phyloP scores from a whole-genome alignment of 306 rosid species.

The Castanea sativa region DNA sequence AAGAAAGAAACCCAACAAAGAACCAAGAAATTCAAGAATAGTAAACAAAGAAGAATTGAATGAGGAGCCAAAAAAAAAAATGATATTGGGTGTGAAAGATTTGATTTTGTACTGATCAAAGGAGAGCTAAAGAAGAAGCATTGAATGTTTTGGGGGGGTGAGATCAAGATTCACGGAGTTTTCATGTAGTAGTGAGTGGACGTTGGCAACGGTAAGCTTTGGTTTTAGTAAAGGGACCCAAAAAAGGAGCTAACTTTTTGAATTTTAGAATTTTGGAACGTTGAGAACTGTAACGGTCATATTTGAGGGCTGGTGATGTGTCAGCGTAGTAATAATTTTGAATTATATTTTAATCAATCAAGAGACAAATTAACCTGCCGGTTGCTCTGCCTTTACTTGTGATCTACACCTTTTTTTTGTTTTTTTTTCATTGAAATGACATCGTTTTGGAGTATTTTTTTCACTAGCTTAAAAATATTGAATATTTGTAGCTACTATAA shows the following conservation, averaged over 20 bases:
- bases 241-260: constrained; percentile 22
- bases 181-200: constrained; percentile 12
- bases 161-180: neutral
- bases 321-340: constrained; percentile 16
- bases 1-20: neutral
- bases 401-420: neutral
- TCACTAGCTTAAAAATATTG: too few species aligned
- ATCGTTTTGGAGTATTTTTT: neutral
- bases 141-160: neutral
- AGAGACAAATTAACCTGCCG: neutral
- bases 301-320: constrained; percentile 9
- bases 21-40: neutral
- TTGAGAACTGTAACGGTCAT: constrained; percentile 58
- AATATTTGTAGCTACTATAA: too few species aligned
- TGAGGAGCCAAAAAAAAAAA: too few species aligned
- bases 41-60: too few species aligned
- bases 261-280: constrained; percentile 37
- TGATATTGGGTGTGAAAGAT: neutral
- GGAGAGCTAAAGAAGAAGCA: neutral
- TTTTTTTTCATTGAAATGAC: neutral
- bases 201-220: constrained; percentile 56
- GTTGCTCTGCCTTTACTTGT: constrained; percentile 2
- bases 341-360: neutral
- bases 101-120: neutral
- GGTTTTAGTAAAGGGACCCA: neutral